A percentile compares a stretch with the other conserved stretches of the same genome.
Evolutionary conservation across 306 rosid species (phyloP).

Genomic region (Styphnolobium japonicum): DNA sequence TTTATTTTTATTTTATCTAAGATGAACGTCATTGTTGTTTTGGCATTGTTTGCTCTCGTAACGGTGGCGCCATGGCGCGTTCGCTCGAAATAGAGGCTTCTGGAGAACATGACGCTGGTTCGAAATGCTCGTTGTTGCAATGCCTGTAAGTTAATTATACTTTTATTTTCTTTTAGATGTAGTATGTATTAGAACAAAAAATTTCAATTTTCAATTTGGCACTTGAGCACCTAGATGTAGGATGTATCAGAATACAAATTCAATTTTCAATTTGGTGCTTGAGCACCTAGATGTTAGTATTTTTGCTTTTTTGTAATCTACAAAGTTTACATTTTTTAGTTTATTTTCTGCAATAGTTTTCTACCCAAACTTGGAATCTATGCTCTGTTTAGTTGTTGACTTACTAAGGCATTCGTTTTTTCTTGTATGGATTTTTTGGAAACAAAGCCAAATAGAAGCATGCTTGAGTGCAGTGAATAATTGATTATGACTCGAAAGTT

Average conservation of each 20-base stretch:
- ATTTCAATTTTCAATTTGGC: too few relatives aligned
- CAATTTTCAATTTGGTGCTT: too few relatives aligned
- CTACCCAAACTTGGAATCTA: neutral
- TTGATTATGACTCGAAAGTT: too few relatives aligned
- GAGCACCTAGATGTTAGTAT: too few relatives aligned
- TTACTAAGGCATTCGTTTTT: too few relatives aligned
- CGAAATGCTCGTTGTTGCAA: conserved; percentile 49
- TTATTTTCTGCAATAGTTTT: neutral
- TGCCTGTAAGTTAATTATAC: conserved; percentile 60
- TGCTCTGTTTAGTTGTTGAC: too few relatives aligned
- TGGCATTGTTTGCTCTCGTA: conserved; percentile 24
- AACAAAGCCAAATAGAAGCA: neutral
- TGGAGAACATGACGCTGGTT: conserved; percentile 73
- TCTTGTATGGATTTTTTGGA: neutral
- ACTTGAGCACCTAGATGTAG: too few relatives aligned
- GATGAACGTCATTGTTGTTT: conserved; percentile 29
- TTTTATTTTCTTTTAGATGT: neutral
- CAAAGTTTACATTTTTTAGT: neutral
- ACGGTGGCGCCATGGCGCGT: conserved; percentile 36
- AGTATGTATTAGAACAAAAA: too few relatives aligned
- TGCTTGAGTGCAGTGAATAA: neutral
- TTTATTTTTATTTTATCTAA: too few relatives aligned
- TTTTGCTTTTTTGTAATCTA: too few relatives aligned
- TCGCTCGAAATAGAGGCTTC: conserved; percentile 40
- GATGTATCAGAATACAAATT: too few relatives aligned